These are phyloP conservation scores for Monosporascus cannonballus DNA, from an alignment of 2,329 filamentous ascomycete species.

Conservation along the genomic window DNA sequence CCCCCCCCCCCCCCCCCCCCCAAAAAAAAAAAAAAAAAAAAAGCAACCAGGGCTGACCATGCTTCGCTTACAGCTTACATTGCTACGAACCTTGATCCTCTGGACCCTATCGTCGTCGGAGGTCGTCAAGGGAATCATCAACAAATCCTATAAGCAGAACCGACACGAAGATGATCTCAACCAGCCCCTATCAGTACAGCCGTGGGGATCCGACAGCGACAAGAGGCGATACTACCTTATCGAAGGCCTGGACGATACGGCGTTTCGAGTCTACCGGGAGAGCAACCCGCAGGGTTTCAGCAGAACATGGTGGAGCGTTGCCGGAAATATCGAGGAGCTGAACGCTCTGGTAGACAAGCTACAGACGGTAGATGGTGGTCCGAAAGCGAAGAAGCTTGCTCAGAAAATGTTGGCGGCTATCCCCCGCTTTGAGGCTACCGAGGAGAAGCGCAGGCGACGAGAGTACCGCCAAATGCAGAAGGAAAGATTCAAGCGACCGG, in stretches of 20 bases:
- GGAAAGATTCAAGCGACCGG: slow-evolving; percentile 79
- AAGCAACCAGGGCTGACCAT: slow-evolving; percentile 10
- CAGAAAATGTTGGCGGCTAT: slow-evolving; percentile 74
- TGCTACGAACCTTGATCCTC: slow-evolving; percentile 75
- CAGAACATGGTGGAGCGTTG: slow-evolving; percentile 86
- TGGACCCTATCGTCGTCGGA: slow-evolving; percentile 92
- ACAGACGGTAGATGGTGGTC: slow-evolving; percentile 68
- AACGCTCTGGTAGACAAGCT: slow-evolving; percentile 70
- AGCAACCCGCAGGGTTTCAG: slow-evolving; percentile 74
- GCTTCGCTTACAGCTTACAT: slow-evolving; percentile 55
- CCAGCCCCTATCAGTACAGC: slow-evolving; percentile 81
- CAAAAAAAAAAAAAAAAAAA: not conserved
- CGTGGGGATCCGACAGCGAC: slow-evolving; percentile 84
- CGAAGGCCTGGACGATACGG: slow-evolving; percentile 89
- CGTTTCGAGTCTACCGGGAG: slow-evolving; percentile 90
- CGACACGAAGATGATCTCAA: slow-evolving; percentile 76
- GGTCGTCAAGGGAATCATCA: slow-evolving; percentile 71
- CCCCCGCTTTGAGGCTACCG: slow-evolving; percentile 85
- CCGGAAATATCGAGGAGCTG: slow-evolving; percentile 84
- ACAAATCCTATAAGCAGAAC: slow-evolving; percentile 80
- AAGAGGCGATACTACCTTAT: slow-evolving; percentile 91
- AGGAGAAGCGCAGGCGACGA: slow-evolving; percentile 91
- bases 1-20: not conserved
- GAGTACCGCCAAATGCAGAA: slow-evolving; percentile 86
- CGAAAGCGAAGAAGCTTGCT: slow-evolving; percentile 71